phyloP scores from a whole-genome alignment of 140 eudicot genomes.

The Senecio squalidus region DNA sequence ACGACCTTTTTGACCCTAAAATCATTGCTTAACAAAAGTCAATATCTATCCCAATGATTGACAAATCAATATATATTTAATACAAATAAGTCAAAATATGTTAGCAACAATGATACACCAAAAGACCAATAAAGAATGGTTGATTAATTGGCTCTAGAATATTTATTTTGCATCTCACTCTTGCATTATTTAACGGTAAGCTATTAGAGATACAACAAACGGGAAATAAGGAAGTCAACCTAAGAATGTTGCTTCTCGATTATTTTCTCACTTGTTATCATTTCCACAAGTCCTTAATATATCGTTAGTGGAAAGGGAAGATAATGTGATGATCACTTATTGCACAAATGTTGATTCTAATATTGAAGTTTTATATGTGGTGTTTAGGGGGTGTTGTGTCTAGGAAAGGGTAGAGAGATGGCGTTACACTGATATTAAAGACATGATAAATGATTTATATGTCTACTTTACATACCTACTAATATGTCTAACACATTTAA shows the following conservation, averaged over 20 bases:
- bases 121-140: too few relatives aligned
- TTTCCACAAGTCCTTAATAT: neutral
- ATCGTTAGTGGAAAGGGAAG: neutral
- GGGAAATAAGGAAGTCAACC: neutral
- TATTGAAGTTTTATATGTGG: too few relatives aligned
- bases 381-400: too few relatives aligned
- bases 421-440: too few relatives aligned
- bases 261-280: neutral
- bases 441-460: too few relatives aligned
- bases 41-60: constrained; percentile 14
- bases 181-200: neutral
- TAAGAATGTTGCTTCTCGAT: neutral
- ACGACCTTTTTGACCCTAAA: constrained; percentile 13
- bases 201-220: neutral
- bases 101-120: constrained; percentile 8
- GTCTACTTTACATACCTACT: too few relatives aligned
- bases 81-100: constrained; percentile 19
- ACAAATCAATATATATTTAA: neutral
- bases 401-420: too few relatives aligned
- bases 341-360: too few relatives aligned
- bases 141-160: constrained; percentile 5
- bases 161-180: neutral
- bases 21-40: constrained; percentile 20
- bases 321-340: too few relatives aligned
- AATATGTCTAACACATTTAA: too few relatives aligned